Evolutionary conservation across 768 basidiomycete genomes (phyloP).

Genomic region (Hygrocybe coccinea): DNA sequence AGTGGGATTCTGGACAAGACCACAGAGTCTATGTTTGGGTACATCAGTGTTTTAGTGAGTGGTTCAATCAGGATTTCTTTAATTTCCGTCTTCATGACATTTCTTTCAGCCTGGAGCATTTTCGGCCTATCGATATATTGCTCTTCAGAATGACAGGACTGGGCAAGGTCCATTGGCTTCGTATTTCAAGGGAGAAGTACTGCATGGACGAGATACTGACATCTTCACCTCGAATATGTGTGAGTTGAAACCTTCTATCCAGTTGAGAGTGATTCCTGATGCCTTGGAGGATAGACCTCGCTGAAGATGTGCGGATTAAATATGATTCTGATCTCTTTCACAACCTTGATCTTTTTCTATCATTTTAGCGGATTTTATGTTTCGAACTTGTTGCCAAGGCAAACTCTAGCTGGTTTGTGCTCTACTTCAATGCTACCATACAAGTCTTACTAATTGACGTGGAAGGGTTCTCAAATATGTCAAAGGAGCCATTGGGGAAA

Average conservation of each 20-base stretch:
- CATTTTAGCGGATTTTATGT: constrained; percentile 68
- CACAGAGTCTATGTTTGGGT: constrained; percentile 86
- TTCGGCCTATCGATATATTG: constrained; percentile 89
- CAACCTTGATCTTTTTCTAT: constrained; percentile 12
- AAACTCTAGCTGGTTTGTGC: constrained; percentile 66
- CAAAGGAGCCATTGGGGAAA: constrained; percentile 87
- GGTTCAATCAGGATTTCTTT: background rate
- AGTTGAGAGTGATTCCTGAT: constrained; percentile 7
- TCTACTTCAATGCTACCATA: background rate
- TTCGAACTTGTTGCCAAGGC: constrained; percentile 76
- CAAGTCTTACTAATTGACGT: constrained; percentile 11
- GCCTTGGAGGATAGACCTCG: constrained; percentile 54
- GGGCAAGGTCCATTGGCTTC: constrained; percentile 88
- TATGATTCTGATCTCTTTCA: background rate
- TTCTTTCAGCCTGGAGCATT: constrained; percentile 76
- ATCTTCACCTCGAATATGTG: constrained; percentile 98
- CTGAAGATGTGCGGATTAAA: constrained; percentile 65
- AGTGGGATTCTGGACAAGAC: constrained; percentile 89
- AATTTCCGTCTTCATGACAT: background rate
- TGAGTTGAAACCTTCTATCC: constrained; percentile 35
- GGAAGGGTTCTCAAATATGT: constrained; percentile 94
- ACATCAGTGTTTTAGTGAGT: constrained; percentile 84
- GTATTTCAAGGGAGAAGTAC: constrained; percentile 93
- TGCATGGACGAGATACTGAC: constrained; percentile 80
- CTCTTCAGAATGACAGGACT: constrained; percentile 75